A percentile compares a stretch with the other conserved stretches of the same genome.
These are phyloP conservation scores for Rasamsonia emersonii DNA, from an alignment of 2,329 filamentous ascomycete species.

Conservation along the genomic window DNA sequence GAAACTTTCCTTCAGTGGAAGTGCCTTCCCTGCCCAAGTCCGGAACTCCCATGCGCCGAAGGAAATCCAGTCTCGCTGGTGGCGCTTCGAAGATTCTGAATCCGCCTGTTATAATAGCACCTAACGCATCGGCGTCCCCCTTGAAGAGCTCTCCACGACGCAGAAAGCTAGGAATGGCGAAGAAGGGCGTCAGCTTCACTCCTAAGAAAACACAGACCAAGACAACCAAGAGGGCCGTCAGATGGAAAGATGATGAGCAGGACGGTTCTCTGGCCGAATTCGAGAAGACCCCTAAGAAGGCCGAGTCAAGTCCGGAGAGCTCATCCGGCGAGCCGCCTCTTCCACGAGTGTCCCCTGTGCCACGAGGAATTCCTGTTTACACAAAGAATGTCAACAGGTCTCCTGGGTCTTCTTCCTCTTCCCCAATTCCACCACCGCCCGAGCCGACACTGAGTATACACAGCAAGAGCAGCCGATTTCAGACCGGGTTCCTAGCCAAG, in stretches of 20 bases:
- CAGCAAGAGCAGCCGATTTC: slow-evolving; percentile 68
- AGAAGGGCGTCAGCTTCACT: slow-evolving; percentile 72
- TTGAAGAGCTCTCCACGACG: slow-evolving; percentile 72
- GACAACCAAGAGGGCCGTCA: slow-evolving; percentile 68
- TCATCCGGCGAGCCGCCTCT: slow-evolving; percentile 44
- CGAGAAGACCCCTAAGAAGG: slow-evolving; percentile 75
- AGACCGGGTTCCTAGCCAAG: slow-evolving; percentile 76
- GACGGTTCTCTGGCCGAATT: slow-evolving; percentile 82
- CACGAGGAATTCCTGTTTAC: slow-evolving; percentile 33
- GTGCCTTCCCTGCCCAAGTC: slow-evolving; percentile 60
- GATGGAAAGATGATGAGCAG: slow-evolving; percentile 88
- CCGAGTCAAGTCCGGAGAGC: slow-evolving; percentile 49
- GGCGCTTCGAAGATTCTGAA: slow-evolving; percentile 20
- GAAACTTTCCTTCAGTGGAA: slow-evolving; percentile 47
- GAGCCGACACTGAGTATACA: slow-evolving; percentile 53
- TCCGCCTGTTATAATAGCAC: slow-evolving; percentile 22
- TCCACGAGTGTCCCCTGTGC: slow-evolving; percentile 45
- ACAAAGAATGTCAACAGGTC: slow-evolving; percentile 27
- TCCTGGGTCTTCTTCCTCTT: slow-evolving; percentile 40
- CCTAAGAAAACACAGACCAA: slow-evolving; percentile 57
- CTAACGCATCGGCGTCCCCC: slow-evolving; percentile 47
- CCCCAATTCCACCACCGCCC: slow-evolving; percentile 49
- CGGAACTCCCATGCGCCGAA: slow-evolving; percentile 68
- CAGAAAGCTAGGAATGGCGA: slow-evolving; percentile 54
- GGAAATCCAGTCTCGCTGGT: slow-evolving; percentile 38